phyloP scores from a whole-genome alignment of 371 early-diverging fungal species.

The Mortierella sp. region DNA sequence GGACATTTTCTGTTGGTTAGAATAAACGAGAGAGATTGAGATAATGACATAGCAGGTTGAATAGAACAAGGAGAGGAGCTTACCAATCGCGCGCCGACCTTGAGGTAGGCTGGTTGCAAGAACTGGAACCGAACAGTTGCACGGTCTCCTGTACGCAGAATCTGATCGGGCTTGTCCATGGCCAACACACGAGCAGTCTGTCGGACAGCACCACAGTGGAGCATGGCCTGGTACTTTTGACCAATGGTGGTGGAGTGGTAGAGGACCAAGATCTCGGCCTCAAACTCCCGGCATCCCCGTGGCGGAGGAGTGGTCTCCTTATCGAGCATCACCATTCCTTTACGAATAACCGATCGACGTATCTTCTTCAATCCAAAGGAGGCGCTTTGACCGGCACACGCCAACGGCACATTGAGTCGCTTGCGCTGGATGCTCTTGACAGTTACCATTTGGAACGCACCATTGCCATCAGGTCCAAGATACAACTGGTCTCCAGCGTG shows the following conservation, averaged over 20 bases:
- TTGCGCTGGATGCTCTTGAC: constrained; percentile 92
- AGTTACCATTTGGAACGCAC: constrained; percentile 78
- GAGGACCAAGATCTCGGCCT: constrained; percentile 90
- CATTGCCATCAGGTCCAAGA: constrained; percentile 87
- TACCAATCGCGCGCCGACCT: constrained; percentile 77
- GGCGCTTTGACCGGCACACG: constrained; percentile 86
- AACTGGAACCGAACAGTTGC: constrained; percentile 86
- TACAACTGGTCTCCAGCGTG: constrained; percentile 86
- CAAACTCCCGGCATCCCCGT: constrained; percentile 80
- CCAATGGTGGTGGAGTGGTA: constrained; percentile 93
- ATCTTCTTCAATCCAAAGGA: constrained; percentile 89
- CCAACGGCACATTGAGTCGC: constrained; percentile 79
- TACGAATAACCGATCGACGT: constrained; percentile 79
- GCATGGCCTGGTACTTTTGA: constrained; percentile 92
- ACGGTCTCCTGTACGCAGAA: constrained; percentile 90
- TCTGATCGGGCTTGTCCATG: constrained; percentile 67
- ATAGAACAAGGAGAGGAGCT: constrained; percentile 5
- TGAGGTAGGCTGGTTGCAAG: constrained; percentile 87
- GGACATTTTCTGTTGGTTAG: not conserved
- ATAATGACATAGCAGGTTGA: too few relatives aligned
- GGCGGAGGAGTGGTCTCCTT: constrained; percentile 65
- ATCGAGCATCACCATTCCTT: constrained; percentile 90
- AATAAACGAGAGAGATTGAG: not conserved
- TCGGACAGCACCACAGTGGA: constrained; percentile 90
- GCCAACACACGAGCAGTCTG: constrained; percentile 90